A percentile compares a stretch with the other conserved stretches of the same genome.
These are phyloP conservation scores for Persicaria maculosa DNA, from an alignment of 148 eudicot species.

Conservation along the genomic window DNA sequence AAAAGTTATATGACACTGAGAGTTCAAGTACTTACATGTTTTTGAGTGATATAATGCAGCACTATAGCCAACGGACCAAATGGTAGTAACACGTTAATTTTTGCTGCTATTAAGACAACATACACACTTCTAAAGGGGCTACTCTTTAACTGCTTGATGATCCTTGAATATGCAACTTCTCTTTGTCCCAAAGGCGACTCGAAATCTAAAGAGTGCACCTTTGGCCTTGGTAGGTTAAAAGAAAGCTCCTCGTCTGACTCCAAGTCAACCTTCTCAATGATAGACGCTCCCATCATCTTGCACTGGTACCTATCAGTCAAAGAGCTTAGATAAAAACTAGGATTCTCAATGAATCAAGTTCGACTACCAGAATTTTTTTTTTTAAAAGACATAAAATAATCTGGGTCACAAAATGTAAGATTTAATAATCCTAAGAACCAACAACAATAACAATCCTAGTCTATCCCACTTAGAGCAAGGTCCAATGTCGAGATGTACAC, in stretches of 20 bases:
- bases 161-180: conserved; percentile 33
- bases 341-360: neutral
- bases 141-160: conserved; percentile 32
- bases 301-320: neutral
- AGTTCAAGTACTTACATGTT: conserved; percentile 41
- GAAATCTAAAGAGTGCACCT: conserved; percentile 32
- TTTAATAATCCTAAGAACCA: too few species aligned
- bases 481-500: too few species aligned
- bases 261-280: conserved; percentile 47
- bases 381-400: too few species aligned
- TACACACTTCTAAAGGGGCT: conserved; percentile 56
- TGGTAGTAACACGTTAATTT: conserved; percentile 80
- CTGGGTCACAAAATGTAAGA: neutral
- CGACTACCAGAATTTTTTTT: too few species aligned
- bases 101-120: conserved; percentile 61
- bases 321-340: neutral
- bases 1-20: neutral
- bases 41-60: conserved; percentile 55
- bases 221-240: conserved; percentile 38
- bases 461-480: too few species aligned
- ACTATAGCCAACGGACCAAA: conserved; percentile 83
- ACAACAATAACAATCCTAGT: too few species aligned
- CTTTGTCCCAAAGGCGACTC: conserved; percentile 34
- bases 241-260: conserved; percentile 67
- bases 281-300: conserved; percentile 41